Evolutionary conservation across 345 rosid genomes (phyloP).

Genomic region (Eucalyptus paniculata): DNA sequence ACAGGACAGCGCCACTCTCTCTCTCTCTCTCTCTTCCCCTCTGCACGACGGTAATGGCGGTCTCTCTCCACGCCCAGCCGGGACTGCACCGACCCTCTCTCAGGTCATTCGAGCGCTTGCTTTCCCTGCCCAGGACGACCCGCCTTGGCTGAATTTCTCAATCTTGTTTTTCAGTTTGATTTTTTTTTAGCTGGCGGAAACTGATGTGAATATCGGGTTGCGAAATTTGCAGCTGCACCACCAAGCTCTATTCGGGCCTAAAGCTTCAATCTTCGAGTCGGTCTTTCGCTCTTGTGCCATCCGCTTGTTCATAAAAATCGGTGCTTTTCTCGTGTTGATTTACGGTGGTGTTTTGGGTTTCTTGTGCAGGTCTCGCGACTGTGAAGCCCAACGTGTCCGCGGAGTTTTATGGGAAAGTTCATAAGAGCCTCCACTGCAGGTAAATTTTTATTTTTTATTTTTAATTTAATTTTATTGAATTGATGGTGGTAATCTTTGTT

Average conservation of each 20-base stretch:
- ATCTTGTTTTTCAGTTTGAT: background rate
- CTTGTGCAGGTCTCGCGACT: constrained; percentile 1
- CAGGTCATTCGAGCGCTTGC: constrained; percentile 12
- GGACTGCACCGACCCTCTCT: constrained; percentile 31
- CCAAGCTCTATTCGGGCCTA: constrained; percentile 62
- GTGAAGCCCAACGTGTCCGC: constrained; percentile 50
- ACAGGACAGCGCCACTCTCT: background rate
- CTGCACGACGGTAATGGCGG: constrained; percentile 24
- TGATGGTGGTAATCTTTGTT: background rate
- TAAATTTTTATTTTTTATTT: background rate
- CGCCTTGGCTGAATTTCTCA: background rate
- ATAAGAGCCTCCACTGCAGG: constrained; percentile 63
- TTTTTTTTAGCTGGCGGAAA: background rate
- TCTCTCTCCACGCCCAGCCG: constrained; percentile 34
- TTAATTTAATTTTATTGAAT: background rate
- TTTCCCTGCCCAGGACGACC: background rate
- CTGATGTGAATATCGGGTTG: background rate
- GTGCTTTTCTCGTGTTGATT: background rate
- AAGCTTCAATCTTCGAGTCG: constrained; percentile 59
- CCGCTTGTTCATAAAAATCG: background rate
- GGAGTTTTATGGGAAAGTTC: constrained; percentile 58
- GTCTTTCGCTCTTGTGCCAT: background rate
- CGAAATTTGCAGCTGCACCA: constrained; percentile 37
- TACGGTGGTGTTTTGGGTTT: background rate
- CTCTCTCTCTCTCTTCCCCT: background rate